Percentiles rank a stretch among this genome's conserved stretches.
Conservation (phyloP, 2,329 filamentous ascomycete genomes). For the Ceratocystis destructans region DNA sequence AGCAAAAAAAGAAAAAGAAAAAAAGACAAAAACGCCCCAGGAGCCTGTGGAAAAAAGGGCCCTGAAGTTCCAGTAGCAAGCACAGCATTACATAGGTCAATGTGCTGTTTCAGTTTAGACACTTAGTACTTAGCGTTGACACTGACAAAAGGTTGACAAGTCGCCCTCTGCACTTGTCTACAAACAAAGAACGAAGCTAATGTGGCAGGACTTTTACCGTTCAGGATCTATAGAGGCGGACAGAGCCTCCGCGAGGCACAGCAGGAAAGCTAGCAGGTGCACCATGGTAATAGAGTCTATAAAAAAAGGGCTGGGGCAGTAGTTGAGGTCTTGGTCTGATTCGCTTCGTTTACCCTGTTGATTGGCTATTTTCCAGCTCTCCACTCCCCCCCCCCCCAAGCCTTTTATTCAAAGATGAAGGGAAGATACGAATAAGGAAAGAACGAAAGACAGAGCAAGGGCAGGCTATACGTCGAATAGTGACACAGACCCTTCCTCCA, state of each 20-base stretch:
- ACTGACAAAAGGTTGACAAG: neutral
- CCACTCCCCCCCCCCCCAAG: neutral
- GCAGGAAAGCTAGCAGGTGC: neutral
- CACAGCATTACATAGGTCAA: neutral
- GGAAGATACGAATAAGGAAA: neutral
- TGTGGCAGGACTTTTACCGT: neutral
- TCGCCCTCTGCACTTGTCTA: neutral
- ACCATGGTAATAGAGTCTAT: neutral
- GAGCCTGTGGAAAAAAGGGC: too few species aligned
- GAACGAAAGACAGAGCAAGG: neutral
- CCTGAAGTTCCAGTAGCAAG: neutral
- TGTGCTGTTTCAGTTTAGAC: neutral
- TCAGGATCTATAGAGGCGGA: neutral
- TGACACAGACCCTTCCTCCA: neutral
- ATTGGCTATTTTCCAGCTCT: neutral
- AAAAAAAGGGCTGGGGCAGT: neutral
- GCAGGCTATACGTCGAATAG: neutral
- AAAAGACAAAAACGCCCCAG: neutral
- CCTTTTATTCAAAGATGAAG: neutral
- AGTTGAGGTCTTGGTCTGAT: neutral
- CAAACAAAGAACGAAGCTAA: slow-evolving; percentile 2
- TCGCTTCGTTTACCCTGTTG: neutral
- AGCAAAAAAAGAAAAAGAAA: neutral
- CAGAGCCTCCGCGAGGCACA: neutral
- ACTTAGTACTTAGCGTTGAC: neutral